Evolutionary conservation across 2,329 filamentous ascomycete genomes (phyloP), one percentile per base, ranked within the genome.

Genomic region (Fusarium chuoi): DNA sequence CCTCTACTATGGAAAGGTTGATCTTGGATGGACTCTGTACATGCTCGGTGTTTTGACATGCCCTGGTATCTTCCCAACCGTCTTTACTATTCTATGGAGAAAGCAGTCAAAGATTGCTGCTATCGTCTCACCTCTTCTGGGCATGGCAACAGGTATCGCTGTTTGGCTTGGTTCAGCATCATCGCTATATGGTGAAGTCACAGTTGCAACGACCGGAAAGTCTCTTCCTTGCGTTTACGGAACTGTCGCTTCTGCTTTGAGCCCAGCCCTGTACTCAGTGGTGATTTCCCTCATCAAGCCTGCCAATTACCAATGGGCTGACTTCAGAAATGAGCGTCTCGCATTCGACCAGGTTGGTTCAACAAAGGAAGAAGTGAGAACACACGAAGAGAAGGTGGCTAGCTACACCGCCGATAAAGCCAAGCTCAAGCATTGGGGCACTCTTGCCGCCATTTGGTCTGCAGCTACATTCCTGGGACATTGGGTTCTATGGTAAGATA

Each of bases 31-130:
- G 87, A 88, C 86, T 0, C 68, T 88, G 4, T 88, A 89, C 69
- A 87, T 89, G 86, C 83, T 89, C 0, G 85, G 87, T 7, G 85
- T 88, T 2, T 72, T 89, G 15, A 88, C 86, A 1, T 88, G 86
- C 41, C 86, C 87, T 0, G 87, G 87, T 0, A 87, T 88, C 60
- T 86, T 89, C 71, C 87, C 87, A 0, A 88, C 87, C 11, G 82
- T 84, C 0, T 88, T 88, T 61, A 87, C 87, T 0, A 85, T 89
- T 24, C 80, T 89, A 3, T 89, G 87, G 87, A 82, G 82, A 41
- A 82, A 82, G 17, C 87, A 89, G 75, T 87, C 82, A 51, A 85
- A 81, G 56, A 77, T 80, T 0, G 87, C 87, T 0, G 87, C 87
- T 2, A 84, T 89, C 20, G 76, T 87, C 8, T 83, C 87, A 0